Evolutionary conservation across 305 asterid species (phyloP), one percentile per base, ranked within the genome.

Genomic region (Fraxinus sp.): DNA sequence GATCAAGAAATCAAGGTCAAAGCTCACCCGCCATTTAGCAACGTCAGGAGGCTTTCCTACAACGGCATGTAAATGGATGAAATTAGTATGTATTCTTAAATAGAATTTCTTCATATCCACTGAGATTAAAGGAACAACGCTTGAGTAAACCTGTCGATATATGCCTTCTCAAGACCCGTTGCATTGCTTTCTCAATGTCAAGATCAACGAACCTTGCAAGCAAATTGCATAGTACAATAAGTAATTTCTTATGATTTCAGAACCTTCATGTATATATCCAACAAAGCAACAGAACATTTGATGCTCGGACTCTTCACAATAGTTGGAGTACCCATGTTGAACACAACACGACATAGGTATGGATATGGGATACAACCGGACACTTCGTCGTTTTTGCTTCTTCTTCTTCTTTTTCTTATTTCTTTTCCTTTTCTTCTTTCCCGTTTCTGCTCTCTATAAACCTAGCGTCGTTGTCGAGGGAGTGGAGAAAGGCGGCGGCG

Each of bases 21-120:
- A 35, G 81, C 81, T 87, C 89, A 93, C 99, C 92, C 98, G 91
- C 98, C 97, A 93, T 86, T 92, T 91, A 74, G 98, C 98, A 86
- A 92, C 93, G 79, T 94, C 94, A 36, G 93, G 94, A 76, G 90
- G 84, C 82, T 90, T 96, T 83, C 99, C 99, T 93, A 59, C 83
- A 84, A 73, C 71, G 39, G 36, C 80, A 83, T 86, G 79, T 73
- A 82, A 78, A 82, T 85, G 64, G 72, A 72, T 16, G 72, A 46
- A 77, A 80, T 81, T 74, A 83, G 81, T 79, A 78, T 71, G 5
- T 68, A 37, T 39, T 18, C 10, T 52, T 57, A 24, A n/a, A 10
- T 46, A 26, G 4, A 14, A 22, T 44, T 77, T 39, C 71, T 13
- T 24, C 52, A 2, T 71, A 35, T 78, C 7, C 37, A 36, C 16